These are phyloP conservation scores for Rosa hybrid DNA, from an alignment of 331 rosid genomes.

Conservation along the genomic window DNA sequence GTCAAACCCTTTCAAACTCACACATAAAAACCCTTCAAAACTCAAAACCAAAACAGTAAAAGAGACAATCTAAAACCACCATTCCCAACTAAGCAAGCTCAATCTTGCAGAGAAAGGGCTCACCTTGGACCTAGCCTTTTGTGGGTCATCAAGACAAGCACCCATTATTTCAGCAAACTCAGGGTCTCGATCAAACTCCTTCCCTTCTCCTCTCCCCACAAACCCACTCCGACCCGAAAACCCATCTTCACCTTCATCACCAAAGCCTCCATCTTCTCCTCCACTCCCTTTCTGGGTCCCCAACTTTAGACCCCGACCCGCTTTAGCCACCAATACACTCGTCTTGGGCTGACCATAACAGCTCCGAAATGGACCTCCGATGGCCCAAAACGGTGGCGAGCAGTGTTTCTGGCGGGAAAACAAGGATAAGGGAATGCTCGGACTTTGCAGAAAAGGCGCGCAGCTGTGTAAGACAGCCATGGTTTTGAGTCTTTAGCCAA, in stretches of 20 bases:
- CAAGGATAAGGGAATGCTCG: slow-evolving; percentile 23
- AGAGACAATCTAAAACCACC: slow-evolving; percentile 11
- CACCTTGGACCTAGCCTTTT: slow-evolving; percentile 79
- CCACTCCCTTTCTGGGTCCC: slow-evolving; percentile 34
- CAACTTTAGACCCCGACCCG: slow-evolving; percentile 23
- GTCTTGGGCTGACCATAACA: slow-evolving; percentile 9
- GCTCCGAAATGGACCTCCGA: slow-evolving; percentile 10
- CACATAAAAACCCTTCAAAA: slow-evolving; percentile 16
- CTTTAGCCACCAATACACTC: slow-evolving; percentile 25
- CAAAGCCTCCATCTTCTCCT: slow-evolving; percentile 33
- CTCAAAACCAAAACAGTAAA: neutral
- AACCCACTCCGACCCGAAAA: slow-evolving; percentile 37
- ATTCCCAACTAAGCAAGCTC: neutral
- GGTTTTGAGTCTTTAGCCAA: neutral
- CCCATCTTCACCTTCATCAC: slow-evolving; percentile 28
- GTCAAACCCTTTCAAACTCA: slow-evolving; percentile 22
- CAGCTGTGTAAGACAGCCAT: slow-evolving; percentile 47
- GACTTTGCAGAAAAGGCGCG: slow-evolving; percentile 31
- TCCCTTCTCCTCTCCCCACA: slow-evolving; percentile 45
- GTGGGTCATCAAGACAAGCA: slow-evolving; percentile 66
- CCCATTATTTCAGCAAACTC: slow-evolving; percentile 84
- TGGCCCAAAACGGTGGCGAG: slow-evolving; percentile 28
- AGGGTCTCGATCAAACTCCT: slow-evolving; percentile 73
- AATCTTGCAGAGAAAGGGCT: slow-evolving; percentile 15
- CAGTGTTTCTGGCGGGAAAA: slow-evolving; percentile 25